Conservation (phyloP, 306 rosid species). For the Corylus americana region DNA sequence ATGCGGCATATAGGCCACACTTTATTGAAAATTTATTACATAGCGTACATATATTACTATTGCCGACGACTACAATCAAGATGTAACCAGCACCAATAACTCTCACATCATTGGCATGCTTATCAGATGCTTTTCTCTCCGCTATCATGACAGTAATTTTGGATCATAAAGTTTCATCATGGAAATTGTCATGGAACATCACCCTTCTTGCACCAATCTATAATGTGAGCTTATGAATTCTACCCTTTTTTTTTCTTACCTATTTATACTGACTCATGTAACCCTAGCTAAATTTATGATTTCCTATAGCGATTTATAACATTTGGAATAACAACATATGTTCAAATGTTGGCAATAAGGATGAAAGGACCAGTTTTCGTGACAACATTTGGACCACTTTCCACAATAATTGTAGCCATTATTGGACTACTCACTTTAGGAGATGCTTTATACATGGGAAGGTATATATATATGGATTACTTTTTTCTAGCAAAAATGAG, state of each 20-base stretch:
- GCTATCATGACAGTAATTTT: constrained; percentile 18
- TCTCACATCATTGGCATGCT: constrained; percentile 21
- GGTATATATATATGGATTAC: not conserved
- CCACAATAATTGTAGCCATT: constrained; percentile 18
- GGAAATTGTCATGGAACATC: constrained; percentile 31
- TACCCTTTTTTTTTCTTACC: not conserved
- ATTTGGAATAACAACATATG: constrained; percentile 2
- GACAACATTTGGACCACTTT: constrained; percentile 25
- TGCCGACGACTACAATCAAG: constrained; percentile 23
- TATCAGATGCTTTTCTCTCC: constrained; percentile 25
- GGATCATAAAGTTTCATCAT: constrained; percentile 31
- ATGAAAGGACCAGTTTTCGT: constrained; percentile 33
- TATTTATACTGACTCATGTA: no score
- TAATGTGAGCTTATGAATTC: not conserved
- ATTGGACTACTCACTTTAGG: constrained; percentile 19
- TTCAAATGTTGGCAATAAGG: constrained; percentile 10
- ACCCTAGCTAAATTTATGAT: no score
- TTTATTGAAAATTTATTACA: no score
- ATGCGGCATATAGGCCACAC: no score
- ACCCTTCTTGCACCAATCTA: constrained; percentile 29
- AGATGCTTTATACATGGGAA: constrained; percentile 32
- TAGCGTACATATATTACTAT: no score
- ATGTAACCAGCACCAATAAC: constrained; percentile 30
- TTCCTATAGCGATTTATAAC: constrained; percentile 25
- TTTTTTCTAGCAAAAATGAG: not conserved